phyloP scores from a whole-genome alignment of 192 early-diverging fungal species.

The Dissophora globulifera region DNA sequence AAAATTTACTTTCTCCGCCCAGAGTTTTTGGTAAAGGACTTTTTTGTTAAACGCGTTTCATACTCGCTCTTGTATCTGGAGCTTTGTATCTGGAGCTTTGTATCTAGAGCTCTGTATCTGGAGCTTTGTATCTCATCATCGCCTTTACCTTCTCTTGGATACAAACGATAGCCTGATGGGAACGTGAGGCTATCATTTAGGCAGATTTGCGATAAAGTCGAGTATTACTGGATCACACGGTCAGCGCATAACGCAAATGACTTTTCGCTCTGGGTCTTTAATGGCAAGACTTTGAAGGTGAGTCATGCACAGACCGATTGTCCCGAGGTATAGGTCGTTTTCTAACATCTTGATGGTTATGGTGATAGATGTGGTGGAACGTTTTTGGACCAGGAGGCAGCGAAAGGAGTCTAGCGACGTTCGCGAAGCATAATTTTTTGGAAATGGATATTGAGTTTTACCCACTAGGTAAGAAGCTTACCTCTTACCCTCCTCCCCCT shows the following conservation, averaged over 20 bases:
- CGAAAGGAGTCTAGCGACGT: slow-evolving; percentile 32
- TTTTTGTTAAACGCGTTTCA: not conserved
- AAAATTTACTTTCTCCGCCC: slow-evolving; percentile 72
- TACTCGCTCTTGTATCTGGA: no score
- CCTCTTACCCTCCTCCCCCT: not conserved
- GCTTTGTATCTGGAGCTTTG: no score
- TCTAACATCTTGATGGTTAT: no score
- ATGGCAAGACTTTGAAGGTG: slow-evolving; percentile 73
- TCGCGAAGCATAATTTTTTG: slow-evolving; percentile 56
- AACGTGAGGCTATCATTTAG: slow-evolving; percentile 48
- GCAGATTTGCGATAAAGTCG: slow-evolving; percentile 68
- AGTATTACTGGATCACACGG: slow-evolving; percentile 80
- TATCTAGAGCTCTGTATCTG: no score
- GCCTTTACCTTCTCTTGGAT: not conserved
- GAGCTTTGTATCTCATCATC: no score
- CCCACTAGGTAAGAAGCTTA: slow-evolving; percentile 74
- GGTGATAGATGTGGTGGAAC: slow-evolving; percentile 54
- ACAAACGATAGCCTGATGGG: slow-evolving; percentile 27
- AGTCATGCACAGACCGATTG: not conserved
- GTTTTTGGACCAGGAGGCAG: slow-evolving; percentile 37
- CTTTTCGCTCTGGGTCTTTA: slow-evolving; percentile 77
- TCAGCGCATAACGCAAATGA: slow-evolving; percentile 63
- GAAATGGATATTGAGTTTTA: slow-evolving; percentile 79
- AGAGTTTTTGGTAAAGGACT: slow-evolving; percentile 52
- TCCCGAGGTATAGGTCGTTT: no score